These are phyloP conservation scores for Ceratocystis colombiana DNA, from an alignment of 2,329 filamentous ascomycete species.

Conservation along the genomic window DNA sequence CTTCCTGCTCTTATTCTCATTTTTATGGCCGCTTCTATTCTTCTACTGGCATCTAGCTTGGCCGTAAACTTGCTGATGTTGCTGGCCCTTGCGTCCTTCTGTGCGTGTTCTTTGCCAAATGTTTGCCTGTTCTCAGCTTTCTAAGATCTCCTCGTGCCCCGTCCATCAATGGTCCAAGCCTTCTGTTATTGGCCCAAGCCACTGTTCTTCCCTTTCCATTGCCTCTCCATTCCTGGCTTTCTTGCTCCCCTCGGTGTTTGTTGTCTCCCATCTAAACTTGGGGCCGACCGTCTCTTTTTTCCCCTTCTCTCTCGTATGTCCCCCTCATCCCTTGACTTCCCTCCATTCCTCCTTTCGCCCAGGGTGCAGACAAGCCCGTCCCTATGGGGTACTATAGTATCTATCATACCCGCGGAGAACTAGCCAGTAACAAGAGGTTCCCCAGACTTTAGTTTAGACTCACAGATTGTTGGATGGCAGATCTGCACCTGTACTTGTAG, in stretches of 20 bases:
- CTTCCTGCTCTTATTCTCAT: not conserved
- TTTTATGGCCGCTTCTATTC: not conserved
- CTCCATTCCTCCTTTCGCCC: not conserved
- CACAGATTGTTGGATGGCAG: not conserved
- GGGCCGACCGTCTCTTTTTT: not conserved
- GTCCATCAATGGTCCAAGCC: not conserved
- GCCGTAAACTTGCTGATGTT: constrained; percentile 9
- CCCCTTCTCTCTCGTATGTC: not conserved
- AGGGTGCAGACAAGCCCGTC: not conserved
- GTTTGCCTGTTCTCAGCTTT: not conserved
- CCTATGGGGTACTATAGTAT: not conserved
- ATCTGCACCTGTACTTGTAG: not conserved
- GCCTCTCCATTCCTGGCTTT: not conserved
- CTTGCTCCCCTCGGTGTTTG: not conserved
- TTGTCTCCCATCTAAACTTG: not conserved
- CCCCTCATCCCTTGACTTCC: not conserved
- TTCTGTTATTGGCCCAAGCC: not conserved
- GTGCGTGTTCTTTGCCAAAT: constrained; percentile 11
- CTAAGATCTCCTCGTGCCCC: not conserved
- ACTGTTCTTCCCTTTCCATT: not conserved
- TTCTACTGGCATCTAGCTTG: not conserved
- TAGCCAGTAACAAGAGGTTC: not conserved
- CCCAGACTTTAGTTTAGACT: constrained; percentile 6
- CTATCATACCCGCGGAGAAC: not conserved
- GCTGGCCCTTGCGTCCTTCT: constrained; percentile 4